Evolutionary conservation across 2,329 filamentous ascomycete genomes (phyloP).

Genomic region (Mollisiaceae sp.): DNA sequence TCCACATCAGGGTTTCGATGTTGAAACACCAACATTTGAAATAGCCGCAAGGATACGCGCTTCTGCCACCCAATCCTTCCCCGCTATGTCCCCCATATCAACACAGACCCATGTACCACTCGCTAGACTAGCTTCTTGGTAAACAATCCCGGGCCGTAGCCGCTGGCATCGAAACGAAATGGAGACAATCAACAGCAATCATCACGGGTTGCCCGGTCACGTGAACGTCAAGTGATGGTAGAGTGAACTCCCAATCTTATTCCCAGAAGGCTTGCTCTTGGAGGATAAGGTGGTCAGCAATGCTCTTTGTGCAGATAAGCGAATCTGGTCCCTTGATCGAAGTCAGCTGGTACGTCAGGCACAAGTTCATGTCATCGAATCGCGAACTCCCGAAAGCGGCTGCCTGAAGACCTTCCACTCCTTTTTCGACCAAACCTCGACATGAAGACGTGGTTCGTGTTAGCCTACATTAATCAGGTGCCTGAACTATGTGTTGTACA

Average conservation of each 20-base stretch:
- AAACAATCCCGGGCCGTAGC: too few relatives aligned
- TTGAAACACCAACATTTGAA: conserved; percentile 11
- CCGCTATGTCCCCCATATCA: too few relatives aligned
- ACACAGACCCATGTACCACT: too few relatives aligned
- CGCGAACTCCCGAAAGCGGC: conserved; percentile 16
- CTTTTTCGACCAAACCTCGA: not conserved
- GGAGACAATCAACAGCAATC: too few relatives aligned
- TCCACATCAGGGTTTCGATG: not conserved
- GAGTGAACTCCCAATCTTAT: too few relatives aligned
- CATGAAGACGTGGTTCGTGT: conserved; percentile 2
- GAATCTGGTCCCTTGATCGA: not conserved
- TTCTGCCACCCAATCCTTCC: not conserved
- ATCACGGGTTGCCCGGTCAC: not conserved
- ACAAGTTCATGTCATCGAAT: conserved; percentile 19
- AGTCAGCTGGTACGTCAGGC: not conserved
- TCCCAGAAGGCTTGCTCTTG: too few relatives aligned
- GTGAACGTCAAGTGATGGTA: not conserved
- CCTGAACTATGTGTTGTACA: conserved; percentile 6
- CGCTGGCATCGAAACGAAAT: too few relatives aligned
- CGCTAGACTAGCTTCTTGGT: too few relatives aligned
- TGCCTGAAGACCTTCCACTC: conserved; percentile 18
- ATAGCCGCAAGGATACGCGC: not conserved
- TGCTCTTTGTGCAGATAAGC: not conserved
- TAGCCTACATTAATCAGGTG: not conserved
- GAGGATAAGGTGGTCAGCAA: not conserved